These are phyloP conservation scores for Wallacemonas sp. DNA, from an alignment of 208 protist genomes.

Conservation along the genomic window DNA sequence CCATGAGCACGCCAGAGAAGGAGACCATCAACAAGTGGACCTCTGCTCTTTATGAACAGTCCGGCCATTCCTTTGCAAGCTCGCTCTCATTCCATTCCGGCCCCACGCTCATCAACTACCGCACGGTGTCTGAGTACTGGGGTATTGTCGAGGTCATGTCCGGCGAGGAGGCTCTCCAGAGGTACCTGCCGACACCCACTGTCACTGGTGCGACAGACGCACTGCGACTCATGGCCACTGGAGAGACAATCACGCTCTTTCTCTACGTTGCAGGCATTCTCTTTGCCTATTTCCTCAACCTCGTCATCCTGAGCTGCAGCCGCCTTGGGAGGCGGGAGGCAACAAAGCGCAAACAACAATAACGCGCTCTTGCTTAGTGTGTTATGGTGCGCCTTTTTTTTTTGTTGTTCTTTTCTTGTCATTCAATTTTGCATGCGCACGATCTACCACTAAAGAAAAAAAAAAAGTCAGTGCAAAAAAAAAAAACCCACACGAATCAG, in stretches of 20 bases:
- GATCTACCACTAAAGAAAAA: no score
- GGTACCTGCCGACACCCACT: slow-evolving; percentile 49
- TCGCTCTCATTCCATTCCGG: slow-evolving; percentile 36
- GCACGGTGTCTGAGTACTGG: slow-evolving; percentile 40
- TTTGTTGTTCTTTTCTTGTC: background rate
- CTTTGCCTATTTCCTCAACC: slow-evolving; percentile 46
- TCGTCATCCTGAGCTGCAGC: slow-evolving; percentile 57
- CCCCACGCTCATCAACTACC: slow-evolving; percentile 45
- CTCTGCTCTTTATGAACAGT: slow-evolving; percentile 24
- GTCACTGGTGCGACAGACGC: slow-evolving; percentile 51
- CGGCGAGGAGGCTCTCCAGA: slow-evolving; percentile 34
- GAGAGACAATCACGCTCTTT: slow-evolving; percentile 45
- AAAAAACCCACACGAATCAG: no score
- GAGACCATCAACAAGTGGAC: slow-evolving; percentile 36
- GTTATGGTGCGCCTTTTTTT: background rate
- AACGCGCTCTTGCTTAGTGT: background rate
- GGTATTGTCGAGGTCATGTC: slow-evolving; percentile 60
- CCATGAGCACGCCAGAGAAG: slow-evolving; percentile 31
- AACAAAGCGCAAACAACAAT: slow-evolving; percentile 7
- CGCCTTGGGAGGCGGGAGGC: slow-evolving; percentile 25
- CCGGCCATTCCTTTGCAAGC: slow-evolving; percentile 24
- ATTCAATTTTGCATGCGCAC: no score
- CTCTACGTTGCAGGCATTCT: slow-evolving; percentile 54
- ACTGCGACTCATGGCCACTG: slow-evolving; percentile 41
- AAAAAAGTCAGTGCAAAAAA: no score